Percentiles rank a stretch among this genome's conserved stretches.
These are phyloP conservation scores for Waitea zeae DNA, from an alignment of 1,284 basidiomycete genomes.

Conservation along the genomic window DNA sequence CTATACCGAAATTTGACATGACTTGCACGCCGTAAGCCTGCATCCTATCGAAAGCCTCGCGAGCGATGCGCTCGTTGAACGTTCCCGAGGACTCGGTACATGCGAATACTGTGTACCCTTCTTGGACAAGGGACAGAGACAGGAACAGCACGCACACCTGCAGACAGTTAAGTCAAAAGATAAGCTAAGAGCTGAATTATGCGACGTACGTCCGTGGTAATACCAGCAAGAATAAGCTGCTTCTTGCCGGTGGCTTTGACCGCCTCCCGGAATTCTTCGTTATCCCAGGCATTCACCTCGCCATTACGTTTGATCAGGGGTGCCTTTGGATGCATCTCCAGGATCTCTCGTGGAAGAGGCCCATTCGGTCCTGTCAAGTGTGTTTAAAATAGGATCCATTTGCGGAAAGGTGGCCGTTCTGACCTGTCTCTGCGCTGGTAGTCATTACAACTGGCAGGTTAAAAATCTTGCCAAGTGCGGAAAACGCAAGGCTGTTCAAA, in stretches of 20 bases:
- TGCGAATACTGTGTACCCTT: constrained; percentile 26
- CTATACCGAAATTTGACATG: too few relatives aligned
- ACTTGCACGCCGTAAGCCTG: too few relatives aligned
- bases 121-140: constrained; percentile 22
- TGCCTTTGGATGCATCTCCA: constrained; percentile 23
- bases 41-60: too few relatives aligned
- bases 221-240: constrained; percentile 27
- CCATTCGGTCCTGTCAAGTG: constrained; percentile 23
- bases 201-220: constrained; percentile 24
- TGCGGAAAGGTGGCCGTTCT: too few relatives aligned
- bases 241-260: constrained; percentile 28
- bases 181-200: background rate
- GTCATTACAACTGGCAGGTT: too few relatives aligned
- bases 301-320: constrained; percentile 26
- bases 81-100: constrained; percentile 26
- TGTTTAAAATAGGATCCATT: too few relatives aligned
- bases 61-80: too few relatives aligned
- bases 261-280: constrained; percentile 25
- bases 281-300: constrained; percentile 33
- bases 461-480: too few relatives aligned
- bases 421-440: too few relatives aligned
- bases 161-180: background rate
- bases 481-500: too few relatives aligned
- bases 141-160: constrained; percentile 29
- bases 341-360: constrained; percentile 22